A percentile compares a stretch with the other conserved stretches of the same genome.
phyloP scores from a whole-genome alignment of 2,329 filamentous ascomycete species.

The Taxawa tesnikishii region DNA sequence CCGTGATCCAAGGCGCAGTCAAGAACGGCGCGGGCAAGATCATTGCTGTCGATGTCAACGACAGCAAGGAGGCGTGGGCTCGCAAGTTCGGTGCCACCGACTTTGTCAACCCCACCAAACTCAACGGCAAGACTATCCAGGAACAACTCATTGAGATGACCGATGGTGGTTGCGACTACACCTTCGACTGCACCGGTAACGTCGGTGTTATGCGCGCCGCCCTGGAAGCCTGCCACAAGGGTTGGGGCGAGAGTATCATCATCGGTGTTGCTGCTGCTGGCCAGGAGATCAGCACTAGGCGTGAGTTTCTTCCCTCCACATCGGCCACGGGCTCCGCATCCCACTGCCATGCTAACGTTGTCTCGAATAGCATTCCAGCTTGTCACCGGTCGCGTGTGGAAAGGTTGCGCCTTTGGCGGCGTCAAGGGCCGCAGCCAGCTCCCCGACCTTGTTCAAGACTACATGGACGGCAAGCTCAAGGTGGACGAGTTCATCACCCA shows the following conservation, averaged over 20 bases:
- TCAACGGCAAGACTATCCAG: slow-evolving; percentile 63
- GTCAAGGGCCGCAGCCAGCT: slow-evolving; percentile 96
- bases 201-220: slow-evolving; percentile 91
- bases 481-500: slow-evolving; percentile 99
- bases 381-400: slow-evolving; percentile 95
- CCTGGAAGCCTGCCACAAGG: slow-evolving; percentile 97
- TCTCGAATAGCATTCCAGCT: slow-evolving; percentile 76
- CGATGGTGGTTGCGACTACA: slow-evolving; percentile 96
- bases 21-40: slow-evolving; percentile 69
- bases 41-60: slow-evolving; percentile 73
- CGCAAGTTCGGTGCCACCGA: slow-evolving; percentile 92
- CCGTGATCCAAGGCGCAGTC: slow-evolving; percentile 86
- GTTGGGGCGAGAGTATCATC: slow-evolving; percentile 95
- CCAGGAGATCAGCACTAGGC: slow-evolving; percentile 87
- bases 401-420: slow-evolving; percentile 92
- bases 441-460: slow-evolving; percentile 75
- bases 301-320: slow-evolving; percentile 45
- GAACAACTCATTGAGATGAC: slow-evolving; percentile 95
- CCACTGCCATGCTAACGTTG: slow-evolving; percentile 1
- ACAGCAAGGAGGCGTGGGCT: slow-evolving; percentile 80
- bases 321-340: background rate
- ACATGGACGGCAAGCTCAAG: slow-evolving; percentile 81
- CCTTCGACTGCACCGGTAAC: slow-evolving; percentile 97
- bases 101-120: slow-evolving; percentile 80
- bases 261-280: slow-evolving; percentile 95